These are phyloP conservation scores for Sabuloglossum arenarium DNA, from an alignment of 495 filamentous ascomycete genomes.

Conservation along the genomic window DNA sequence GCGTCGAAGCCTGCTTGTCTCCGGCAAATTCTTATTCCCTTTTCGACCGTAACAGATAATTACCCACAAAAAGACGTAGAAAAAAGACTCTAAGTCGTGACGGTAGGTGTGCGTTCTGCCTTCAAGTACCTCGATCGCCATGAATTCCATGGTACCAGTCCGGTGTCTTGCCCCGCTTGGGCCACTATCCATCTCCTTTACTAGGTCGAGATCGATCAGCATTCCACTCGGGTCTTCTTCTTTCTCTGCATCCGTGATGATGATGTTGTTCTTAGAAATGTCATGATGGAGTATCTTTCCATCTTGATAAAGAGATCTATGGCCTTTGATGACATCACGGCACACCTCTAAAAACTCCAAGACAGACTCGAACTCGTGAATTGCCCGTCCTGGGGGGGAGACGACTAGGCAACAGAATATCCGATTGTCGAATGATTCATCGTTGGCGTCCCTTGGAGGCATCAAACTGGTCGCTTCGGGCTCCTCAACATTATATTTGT, in stretches of 20 bases:
- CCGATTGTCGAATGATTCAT: slow-evolving; percentile 7
- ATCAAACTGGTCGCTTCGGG: slow-evolving; percentile 9
- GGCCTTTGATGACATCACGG: slow-evolving; percentile 9
- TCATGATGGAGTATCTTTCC: slow-evolving; percentile 17
- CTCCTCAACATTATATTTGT: not conserved
- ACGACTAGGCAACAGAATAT: slow-evolving; percentile 9
- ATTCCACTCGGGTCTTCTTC: slow-evolving; percentile 12
- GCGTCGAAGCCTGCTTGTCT: not conserved
- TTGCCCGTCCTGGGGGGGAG: slow-evolving; percentile 4
- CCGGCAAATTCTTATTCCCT: not conserved
- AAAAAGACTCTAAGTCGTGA: slow-evolving; percentile 10
- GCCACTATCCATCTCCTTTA: slow-evolving; percentile 10
- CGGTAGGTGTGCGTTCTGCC: not conserved
- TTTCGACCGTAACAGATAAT: not conserved
- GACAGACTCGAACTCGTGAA: slow-evolving; percentile 8
- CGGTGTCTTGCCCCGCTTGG: slow-evolving; percentile 5
- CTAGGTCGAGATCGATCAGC: slow-evolving; percentile 20
- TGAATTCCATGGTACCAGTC: slow-evolving; percentile 6
- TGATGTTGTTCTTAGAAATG: no score
- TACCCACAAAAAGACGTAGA: slow-evolving; percentile 9
- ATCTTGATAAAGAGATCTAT: slow-evolving; percentile 9
- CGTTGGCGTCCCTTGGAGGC: slow-evolving; percentile 1
- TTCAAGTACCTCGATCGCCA: slow-evolving; percentile 1
- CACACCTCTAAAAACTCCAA: slow-evolving; percentile 10
- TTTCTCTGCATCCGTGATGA: slow-evolving; percentile 2